phyloP scores from a whole-genome alignment of 495 filamentous ascomycete genomes.

The Xylaria cubensis region DNA sequence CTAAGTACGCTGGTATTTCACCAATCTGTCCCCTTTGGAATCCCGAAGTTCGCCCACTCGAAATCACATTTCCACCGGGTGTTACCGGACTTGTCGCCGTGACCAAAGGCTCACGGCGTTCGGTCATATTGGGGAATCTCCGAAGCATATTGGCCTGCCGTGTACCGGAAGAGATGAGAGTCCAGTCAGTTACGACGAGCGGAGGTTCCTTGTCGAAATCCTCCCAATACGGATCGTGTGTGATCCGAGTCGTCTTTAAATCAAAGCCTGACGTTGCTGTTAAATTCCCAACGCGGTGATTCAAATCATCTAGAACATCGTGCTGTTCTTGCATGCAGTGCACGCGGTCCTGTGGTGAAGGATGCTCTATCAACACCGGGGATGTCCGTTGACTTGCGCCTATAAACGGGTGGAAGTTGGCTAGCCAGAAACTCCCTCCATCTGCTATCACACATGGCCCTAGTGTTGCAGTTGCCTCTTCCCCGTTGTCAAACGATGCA shows the following conservation, averaged over 20 bases:
- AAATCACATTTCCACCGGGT: conserved; percentile 32
- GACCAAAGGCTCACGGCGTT: conserved; percentile 32
- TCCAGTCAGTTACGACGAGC: conserved; percentile 42
- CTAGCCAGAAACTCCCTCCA: conserved; percentile 37
- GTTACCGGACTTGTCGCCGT: conserved; percentile 29
- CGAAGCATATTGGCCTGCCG: conserved; percentile 39
- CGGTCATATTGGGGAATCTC: conserved; percentile 35
- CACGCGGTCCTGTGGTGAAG: conserved; percentile 37
- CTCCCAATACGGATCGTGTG: conserved; percentile 44
- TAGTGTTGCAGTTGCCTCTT: conserved; percentile 38
- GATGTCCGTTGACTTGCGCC: conserved; percentile 31
- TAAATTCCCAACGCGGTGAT: conserved; percentile 34
- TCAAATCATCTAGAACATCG: conserved; percentile 25
- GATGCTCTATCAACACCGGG: conserved; percentile 36
- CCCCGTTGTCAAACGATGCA: conserved; percentile 32
- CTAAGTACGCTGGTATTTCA: conserved; percentile 41
- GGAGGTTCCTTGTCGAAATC: conserved; percentile 39
- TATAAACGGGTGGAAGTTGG: conserved; percentile 41
- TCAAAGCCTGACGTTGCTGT: conserved; percentile 41
- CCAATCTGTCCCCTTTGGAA: conserved; percentile 39
- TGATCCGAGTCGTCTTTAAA: conserved; percentile 40
- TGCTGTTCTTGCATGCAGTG: conserved; percentile 34
- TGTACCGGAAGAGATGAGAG: conserved; percentile 36
- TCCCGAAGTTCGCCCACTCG: conserved; percentile 41
- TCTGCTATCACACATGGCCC: conserved; percentile 37